phyloP scores from a whole-genome alignment of 2,329 filamentous ascomycete species.

The Lasiodiplodia gonubiensis region DNA sequence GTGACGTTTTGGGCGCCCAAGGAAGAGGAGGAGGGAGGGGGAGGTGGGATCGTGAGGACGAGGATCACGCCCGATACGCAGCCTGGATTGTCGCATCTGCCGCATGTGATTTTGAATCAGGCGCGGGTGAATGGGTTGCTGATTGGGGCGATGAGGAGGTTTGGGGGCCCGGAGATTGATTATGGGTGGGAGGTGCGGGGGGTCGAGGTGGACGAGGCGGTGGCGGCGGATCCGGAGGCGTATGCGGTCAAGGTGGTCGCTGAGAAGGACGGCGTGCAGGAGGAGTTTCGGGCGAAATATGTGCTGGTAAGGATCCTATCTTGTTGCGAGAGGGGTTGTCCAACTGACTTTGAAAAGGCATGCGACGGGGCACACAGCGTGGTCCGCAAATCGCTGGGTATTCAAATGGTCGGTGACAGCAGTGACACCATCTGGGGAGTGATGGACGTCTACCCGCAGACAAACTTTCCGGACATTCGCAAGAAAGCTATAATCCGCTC shows the following conservation, averaged over 20 bases:
- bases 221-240: constrained; percentile 30
- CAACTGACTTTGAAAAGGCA: constrained; percentile 35
- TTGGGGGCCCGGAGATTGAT: constrained; percentile 53
- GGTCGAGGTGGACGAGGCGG: constrained; percentile 57
- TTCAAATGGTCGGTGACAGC: constrained; percentile 65
- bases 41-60: constrained; percentile 52
- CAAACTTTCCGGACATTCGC: constrained; percentile 58
- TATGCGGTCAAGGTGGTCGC: constrained; percentile 7
- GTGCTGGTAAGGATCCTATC: constrained; percentile 34
- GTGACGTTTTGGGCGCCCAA: constrained; percentile 56
- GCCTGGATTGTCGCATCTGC: constrained; percentile 65
- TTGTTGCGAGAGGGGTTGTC: not conserved
- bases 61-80: constrained; percentile 58
- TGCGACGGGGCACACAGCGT: constrained; percentile 61
- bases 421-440: constrained; percentile 64
- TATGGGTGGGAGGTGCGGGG: constrained; percentile 56
- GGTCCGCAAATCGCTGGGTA: constrained; percentile 58
- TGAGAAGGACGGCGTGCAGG: not conserved
- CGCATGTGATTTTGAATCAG: constrained; percentile 73
- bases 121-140: constrained; percentile 70
- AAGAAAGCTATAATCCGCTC: constrained; percentile 58
- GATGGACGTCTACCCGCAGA: constrained; percentile 58
- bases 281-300: constrained; percentile 45
- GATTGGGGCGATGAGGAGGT: constrained; percentile 57
- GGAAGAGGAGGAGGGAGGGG: constrained; percentile 31